Conservation (phyloP, 2,329 filamentous ascomycete species). For the Aureobasidium sp. region DNA sequence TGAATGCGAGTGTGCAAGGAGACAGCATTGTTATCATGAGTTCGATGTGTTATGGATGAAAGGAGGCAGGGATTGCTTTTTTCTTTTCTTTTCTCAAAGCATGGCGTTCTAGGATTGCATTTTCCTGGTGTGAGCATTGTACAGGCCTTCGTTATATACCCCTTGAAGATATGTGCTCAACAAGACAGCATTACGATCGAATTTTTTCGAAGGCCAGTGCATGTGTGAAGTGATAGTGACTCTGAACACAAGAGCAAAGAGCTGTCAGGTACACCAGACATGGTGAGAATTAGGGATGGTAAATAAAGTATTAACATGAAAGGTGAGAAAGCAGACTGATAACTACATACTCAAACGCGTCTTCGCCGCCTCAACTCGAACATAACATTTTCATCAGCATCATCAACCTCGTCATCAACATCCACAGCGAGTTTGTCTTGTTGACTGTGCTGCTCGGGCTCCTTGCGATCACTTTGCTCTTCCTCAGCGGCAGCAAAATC, state of each 20-base stretch:
- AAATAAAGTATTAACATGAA: neutral
- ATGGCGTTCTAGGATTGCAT: neutral
- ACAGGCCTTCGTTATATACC: neutral
- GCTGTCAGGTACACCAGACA: too few relatives aligned
- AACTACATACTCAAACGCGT: neutral
- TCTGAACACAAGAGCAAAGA: too few relatives aligned
- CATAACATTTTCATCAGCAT: neutral
- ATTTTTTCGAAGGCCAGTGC: neutral
- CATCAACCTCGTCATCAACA: neutral
- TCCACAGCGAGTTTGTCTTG: neutral
- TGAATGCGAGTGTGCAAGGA: neutral
- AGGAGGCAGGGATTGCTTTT: neutral
- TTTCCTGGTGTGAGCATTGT: neutral
- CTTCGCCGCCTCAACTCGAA: conserved; percentile 1
- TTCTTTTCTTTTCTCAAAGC: neutral
- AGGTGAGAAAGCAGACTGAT: neutral
- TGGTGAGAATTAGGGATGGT: neutral
- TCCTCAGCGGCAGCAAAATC: conserved; percentile 18
- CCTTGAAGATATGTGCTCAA: neutral
- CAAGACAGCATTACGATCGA: neutral
- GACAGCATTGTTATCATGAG: neutral
- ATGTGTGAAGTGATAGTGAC: neutral
- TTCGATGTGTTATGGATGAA: neutral
- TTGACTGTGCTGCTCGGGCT: neutral
- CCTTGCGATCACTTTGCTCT: neutral